Percentiles rank a stretch among this genome's conserved stretches.
Evolutionary conservation across 2,329 filamentous ascomycete genomes (phyloP).

Genomic region (Fusarium robinianum): DNA sequence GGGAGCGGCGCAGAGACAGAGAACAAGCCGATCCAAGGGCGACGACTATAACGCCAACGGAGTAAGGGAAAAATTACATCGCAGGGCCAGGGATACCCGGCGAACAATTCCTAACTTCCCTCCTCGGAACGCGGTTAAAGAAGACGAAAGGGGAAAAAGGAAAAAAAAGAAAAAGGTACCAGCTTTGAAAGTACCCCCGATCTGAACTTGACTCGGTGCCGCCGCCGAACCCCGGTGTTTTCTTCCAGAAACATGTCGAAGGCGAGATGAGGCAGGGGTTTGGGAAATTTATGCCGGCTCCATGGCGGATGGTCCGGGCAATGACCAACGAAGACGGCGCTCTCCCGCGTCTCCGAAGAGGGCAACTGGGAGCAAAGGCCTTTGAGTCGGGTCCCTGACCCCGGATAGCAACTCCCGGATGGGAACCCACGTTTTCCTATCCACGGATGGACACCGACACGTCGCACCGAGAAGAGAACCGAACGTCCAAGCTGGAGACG

Average conservation of each 20-base stretch:
- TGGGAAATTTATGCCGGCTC: conserved; percentile 22
- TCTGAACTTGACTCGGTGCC: conserved; percentile 14
- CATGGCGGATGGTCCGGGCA: conserved; percentile 7
- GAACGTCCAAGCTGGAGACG: background rate
- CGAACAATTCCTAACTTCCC: conserved; percentile 6
- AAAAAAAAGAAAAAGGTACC: conserved; percentile 8
- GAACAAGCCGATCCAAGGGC: conserved; percentile 2
- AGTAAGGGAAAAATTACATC: conserved; percentile 15
- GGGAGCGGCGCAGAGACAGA: background rate
- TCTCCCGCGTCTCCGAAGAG: conserved; percentile 14
- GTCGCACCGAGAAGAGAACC: too few species aligned
- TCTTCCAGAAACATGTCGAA: conserved; percentile 27
- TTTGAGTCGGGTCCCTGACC: too few species aligned
- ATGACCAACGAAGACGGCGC: conserved; percentile 13
- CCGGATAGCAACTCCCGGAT: background rate
- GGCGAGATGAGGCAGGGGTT: conserved; percentile 25
- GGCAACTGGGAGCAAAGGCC: background rate
- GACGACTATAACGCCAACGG: conserved; percentile 5
- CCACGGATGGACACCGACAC: conserved; percentile 3
- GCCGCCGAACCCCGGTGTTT: conserved; percentile 13
- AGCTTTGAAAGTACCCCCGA: conserved; percentile 10
- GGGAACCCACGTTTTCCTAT: background rate
- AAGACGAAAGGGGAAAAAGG: too few species aligned
- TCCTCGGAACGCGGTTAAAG: background rate
- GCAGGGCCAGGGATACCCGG: conserved; percentile 7